Evolutionary conservation across 2,329 filamentous ascomycete species (phyloP).

Genomic region (Septoria linicola): DNA sequence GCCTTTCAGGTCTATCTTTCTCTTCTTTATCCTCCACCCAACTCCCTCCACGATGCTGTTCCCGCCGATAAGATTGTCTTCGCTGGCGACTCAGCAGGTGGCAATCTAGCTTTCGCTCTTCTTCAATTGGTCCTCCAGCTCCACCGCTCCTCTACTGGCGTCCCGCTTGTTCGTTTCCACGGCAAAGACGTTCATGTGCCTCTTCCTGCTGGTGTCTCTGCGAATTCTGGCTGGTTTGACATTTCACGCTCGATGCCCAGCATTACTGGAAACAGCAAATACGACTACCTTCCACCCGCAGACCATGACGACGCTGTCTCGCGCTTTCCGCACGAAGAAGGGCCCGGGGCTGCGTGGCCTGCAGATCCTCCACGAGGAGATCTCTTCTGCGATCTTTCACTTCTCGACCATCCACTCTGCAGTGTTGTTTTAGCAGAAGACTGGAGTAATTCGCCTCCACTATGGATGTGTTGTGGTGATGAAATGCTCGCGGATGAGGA

Average conservation of each 20-base stretch:
- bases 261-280: slow-evolving; percentile 52
- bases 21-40: slow-evolving; percentile 68
- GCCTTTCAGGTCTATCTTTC: slow-evolving; percentile 70
- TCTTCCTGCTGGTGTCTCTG: slow-evolving; percentile 64
- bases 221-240: slow-evolving; percentile 70
- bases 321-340: slow-evolving; percentile 48
- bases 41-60: slow-evolving; percentile 65
- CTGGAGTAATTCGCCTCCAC: slow-evolving; percentile 64
- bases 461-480: slow-evolving; percentile 68
- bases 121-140: slow-evolving; percentile 69
- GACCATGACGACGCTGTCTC: slow-evolving; percentile 37
- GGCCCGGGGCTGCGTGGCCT: slow-evolving; percentile 41
- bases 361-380: slow-evolving; percentile 47
- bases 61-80: slow-evolving; percentile 66
- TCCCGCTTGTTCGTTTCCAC: slow-evolving; percentile 58
- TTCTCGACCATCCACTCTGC: slow-evolving; percentile 64
- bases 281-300: slow-evolving; percentile 62
- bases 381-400: slow-evolving; percentile 47
- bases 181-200: slow-evolving; percentile 59
- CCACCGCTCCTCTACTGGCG: slow-evolving; percentile 44
- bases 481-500: slow-evolving; percentile 71
- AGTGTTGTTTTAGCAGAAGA: slow-evolving; percentile 57
- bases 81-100: slow-evolving; percentile 73
- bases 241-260: slow-evolving; percentile 63
- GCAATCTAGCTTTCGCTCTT: slow-evolving; percentile 66